Base-by-base conservation (phyloP, 805 yeast genomes). In the Wickerhamiella brachini region DNA sequence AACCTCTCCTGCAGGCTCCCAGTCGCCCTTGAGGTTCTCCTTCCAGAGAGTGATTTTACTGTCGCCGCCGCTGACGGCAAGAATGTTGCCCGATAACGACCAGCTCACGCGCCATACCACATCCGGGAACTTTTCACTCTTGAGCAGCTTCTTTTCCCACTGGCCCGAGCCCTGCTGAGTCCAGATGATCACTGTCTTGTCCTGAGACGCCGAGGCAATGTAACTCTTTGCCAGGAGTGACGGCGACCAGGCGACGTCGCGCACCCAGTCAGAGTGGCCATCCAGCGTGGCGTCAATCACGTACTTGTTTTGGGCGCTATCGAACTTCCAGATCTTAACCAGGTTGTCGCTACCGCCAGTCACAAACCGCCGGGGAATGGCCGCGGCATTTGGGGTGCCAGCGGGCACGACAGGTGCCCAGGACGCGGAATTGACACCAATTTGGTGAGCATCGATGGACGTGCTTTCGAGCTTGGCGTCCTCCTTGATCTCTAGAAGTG, bases 241-340 rank as follows among this genome's bases (percentile, higher is more conserved):
- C 47, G 97, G 96, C 20, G 96, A 87, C 98, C 98, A 93, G 3
- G 95, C 87, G 54, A 90, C 97, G 65, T 93, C 99, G 68, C 98
- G 81, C 34, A 93, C 97, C 99, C 99, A 93, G 68, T 93, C 98
- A 17, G 85, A 74, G 68, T 93, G 98, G 42, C 97, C 98, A 56
- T 80, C 81, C 50, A 93, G 75, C 24, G 79, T 76, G 44, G 81
- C 81, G 66, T 90, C 96, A 60, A 81, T 75, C 23, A 74, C 74
- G 65, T 85, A 87, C 24, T 76, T 76, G 57, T 74, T 76, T 6
- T 75, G 68, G 10, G 77, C 68, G 21, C 69, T 56, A 55, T 82
- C 83, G 59, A 70, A 80, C 60, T 74, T 77, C 98, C 98, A 93
- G 61, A 93, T 79, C 66, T 87, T 89, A 52, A 89, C 95, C 59